Evolutionary conservation across 129 eudicot species (phyloP), one percentile per base, ranked within the genome.

Genomic region (Gnaphalium uliginosum): DNA sequence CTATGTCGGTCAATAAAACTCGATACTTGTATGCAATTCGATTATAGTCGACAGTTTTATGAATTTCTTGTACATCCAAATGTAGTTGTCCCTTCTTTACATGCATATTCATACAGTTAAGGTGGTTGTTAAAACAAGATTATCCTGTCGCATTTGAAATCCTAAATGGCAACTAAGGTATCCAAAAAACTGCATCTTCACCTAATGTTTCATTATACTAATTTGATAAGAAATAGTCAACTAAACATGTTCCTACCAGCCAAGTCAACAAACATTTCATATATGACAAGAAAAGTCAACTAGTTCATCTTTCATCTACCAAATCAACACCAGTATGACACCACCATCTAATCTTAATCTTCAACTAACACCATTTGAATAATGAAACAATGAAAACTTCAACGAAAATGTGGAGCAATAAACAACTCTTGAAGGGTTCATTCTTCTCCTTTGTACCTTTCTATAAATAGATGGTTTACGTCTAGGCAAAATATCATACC

Each of bases 301-400:
- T 26, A 51, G 21, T 66, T 59, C 63, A 78, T 73, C 23, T 10
- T 39, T 46, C 71, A 69, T 78, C 37, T 58, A 60, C 76, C 48
- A 70, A 73, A 61, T 68, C 76, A 50, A 26, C 63, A 39, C 39
- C 66, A 53, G 21, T 21, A 59, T 39, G 65, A 43, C 70, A 41
- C 61, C 4, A 8, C 26, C 46, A 46, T 64, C 48, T 9, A 56
- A 77, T 63, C 76, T 41, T 29, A 79, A 56, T 69, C 50, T 66
- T 33, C 26, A 79, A 73, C 75, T 66, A 79, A 66, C 46, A 35
- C 75, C 75, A 66, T 22, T 79, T 80, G 83, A 80, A 80, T 80
- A 80, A 73, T 80, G 79, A 69, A 73, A 37, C 2, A 56, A 73
- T 29, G 79, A 67, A 80, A 80, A 13, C 39, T 80, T 80, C 75